These are phyloP conservation scores for Phytophthora pluvialis DNA, from an alignment of 352 stramenopile species.

Conservation along the genomic window DNA sequence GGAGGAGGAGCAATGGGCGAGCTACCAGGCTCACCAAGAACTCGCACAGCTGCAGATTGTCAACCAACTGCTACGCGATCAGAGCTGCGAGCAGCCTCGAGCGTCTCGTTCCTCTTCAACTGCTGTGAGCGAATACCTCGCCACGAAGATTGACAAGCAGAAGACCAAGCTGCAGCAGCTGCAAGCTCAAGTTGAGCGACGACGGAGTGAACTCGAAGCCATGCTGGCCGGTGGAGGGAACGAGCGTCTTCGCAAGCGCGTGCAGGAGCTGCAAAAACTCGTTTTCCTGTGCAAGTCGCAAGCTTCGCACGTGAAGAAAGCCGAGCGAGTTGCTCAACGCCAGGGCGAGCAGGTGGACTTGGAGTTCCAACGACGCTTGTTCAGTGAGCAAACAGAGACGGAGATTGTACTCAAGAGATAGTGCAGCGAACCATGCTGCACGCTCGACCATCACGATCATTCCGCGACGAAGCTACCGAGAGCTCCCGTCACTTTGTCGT, in stretches of 20 bases:
- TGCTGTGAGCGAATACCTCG: slow-evolving; percentile 51
- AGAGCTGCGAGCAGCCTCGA: slow-evolving; percentile 18
- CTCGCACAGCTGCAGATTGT: slow-evolving; percentile 65
- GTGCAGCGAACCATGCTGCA: too few species aligned
- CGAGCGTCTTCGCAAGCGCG: slow-evolving; percentile 54
- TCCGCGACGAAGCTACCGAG: slow-evolving; percentile 27
- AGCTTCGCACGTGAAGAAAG: slow-evolving; percentile 50
- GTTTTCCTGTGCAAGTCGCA: slow-evolving; percentile 71
- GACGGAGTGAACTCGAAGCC: slow-evolving; percentile 45
- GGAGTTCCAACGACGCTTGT: slow-evolving; percentile 51
- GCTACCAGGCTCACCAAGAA: slow-evolving; percentile 64
- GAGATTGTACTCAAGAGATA: slow-evolving; percentile 66
- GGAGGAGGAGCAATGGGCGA: slow-evolving; percentile 63
- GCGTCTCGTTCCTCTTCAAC: slow-evolving; percentile 28
- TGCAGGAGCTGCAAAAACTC: slow-evolving; percentile 74
- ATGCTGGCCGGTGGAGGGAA: slow-evolving; percentile 50
- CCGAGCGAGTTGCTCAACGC: slow-evolving; percentile 42
- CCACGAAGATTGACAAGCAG: slow-evolving; percentile 56
- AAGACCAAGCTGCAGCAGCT: slow-evolving; percentile 48
- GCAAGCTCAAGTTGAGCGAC: slow-evolving; percentile 35
- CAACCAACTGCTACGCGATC: slow-evolving; percentile 45
- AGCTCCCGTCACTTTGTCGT: slow-evolving; percentile 4
- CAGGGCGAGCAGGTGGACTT: slow-evolving; percentile 39
- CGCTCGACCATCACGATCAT: not conserved
- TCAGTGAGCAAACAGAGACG: slow-evolving; percentile 65